Conservation (phyloP, 2,329 filamentous ascomycete species). For the Hypoxylon sp. region DNA sequence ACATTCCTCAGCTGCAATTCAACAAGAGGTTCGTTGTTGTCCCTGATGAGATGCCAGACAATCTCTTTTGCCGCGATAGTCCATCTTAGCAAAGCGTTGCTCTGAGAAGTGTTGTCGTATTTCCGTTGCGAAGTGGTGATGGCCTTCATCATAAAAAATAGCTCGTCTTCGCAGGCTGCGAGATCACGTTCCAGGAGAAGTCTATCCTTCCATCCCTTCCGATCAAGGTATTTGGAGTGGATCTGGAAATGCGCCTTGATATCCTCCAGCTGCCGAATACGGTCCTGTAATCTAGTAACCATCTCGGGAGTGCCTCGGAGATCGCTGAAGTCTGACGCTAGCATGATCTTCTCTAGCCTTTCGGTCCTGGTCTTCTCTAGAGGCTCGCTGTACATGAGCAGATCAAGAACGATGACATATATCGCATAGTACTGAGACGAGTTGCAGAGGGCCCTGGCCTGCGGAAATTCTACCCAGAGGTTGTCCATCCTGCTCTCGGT, state of each 20-base stretch:
- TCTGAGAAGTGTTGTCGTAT: conserved; percentile 74
- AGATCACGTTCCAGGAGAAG: conserved; percentile 89
- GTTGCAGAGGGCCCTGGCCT: conserved; percentile 93
- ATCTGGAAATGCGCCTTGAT: conserved; percentile 97
- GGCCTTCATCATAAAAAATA: conserved; percentile 99
- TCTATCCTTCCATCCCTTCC: conserved; percentile 89
- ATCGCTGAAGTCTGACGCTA: conserved; percentile 98
- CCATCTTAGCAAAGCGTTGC: conserved; percentile 85
- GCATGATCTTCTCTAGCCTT: conserved; percentile 96
- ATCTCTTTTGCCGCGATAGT: conserved; percentile 94
- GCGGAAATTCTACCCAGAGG: conserved; percentile 95
- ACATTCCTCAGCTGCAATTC: conserved; percentile 93
- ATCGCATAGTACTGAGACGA: conserved; percentile 97
- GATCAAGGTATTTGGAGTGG: conserved; percentile 85
- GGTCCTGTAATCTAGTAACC: conserved; percentile 88
- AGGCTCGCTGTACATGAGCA: conserved; percentile 95
- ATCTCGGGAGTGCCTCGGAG: conserved; percentile 91
- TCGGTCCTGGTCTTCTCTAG: conserved; percentile 97
- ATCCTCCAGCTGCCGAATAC: conserved; percentile 91
- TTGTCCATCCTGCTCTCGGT: conserved; percentile 89
- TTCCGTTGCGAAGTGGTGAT: conserved; percentile 96
- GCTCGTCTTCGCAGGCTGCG: conserved; percentile 88
- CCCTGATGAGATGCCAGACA: conserved; percentile 94
- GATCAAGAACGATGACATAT: conserved; percentile 96
- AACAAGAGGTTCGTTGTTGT: conserved; percentile 84